Evolutionary conservation across 2,329 filamentous ascomycete species (phyloP).

Genomic region (Bisporella sp.): DNA sequence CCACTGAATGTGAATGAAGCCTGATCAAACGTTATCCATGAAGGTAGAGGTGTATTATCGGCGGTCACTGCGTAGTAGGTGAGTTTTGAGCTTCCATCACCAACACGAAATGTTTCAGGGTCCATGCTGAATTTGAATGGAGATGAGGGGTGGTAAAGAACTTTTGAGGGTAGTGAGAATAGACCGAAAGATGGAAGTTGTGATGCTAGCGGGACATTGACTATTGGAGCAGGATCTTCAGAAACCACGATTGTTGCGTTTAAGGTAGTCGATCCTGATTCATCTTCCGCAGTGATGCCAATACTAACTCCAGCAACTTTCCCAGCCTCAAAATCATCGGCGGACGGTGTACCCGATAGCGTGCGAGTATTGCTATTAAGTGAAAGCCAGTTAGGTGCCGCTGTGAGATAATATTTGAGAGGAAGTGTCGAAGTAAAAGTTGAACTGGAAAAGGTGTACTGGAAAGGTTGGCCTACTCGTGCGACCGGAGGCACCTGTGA

Average conservation of each 20-base stretch:
- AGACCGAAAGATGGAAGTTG: conserved; percentile 52
- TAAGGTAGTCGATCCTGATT: conserved; percentile 54
- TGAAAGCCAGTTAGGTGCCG: conserved; percentile 66
- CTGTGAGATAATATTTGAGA: conserved; percentile 60
- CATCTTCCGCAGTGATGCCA: conserved; percentile 62
- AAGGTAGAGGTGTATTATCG: conserved; percentile 75
- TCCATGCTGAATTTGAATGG: conserved; percentile 48
- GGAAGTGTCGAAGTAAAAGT: conserved; percentile 61
- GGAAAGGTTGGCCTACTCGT: conserved; percentile 58
- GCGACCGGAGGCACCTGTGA: conserved; percentile 78
- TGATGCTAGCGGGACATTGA: conserved; percentile 48
- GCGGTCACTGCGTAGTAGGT: conserved; percentile 72
- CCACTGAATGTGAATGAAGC: conserved; percentile 61
- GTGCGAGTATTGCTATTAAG: conserved; percentile 58
- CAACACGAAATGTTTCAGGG: conserved; percentile 55
- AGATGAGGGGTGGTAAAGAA: conserved; percentile 48
- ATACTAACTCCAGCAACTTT: conserved; percentile 39
- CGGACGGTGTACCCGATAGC: conserved; percentile 63
- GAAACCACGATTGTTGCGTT: conserved; percentile 67
- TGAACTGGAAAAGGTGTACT: conserved; percentile 62
- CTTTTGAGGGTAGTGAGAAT: conserved; percentile 51
- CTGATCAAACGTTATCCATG: conserved; percentile 74
- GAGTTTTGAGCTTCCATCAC: conserved; percentile 34
- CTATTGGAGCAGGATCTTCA: conserved; percentile 42
- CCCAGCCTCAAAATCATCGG: conserved; percentile 48